These are phyloP conservation scores for Crithidia bombi DNA, from an alignment of 208 protist genomes.

Conservation along the genomic window DNA sequence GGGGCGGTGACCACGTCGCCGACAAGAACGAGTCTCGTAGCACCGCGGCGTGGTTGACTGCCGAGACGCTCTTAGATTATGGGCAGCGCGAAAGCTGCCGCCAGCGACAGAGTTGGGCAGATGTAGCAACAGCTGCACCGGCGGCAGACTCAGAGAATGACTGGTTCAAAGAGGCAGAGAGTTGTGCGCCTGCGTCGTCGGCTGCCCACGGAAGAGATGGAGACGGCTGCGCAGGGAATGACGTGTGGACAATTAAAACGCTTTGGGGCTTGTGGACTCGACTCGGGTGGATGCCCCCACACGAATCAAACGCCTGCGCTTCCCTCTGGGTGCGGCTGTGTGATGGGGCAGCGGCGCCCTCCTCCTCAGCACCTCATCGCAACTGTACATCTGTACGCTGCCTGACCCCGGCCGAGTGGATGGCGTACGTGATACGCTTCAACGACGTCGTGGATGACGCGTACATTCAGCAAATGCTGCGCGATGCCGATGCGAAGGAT, in stretches of 20 bases:
- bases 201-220: not conserved
- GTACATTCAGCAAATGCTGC: not conserved
- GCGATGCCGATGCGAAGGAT: not conserved
- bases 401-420: slow-evolving; percentile 5
- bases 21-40: not conserved
- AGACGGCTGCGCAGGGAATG: too few relatives aligned
- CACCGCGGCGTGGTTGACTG: not conserved
- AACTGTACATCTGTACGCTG: not conserved
- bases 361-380: not conserved
- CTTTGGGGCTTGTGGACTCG: slow-evolving; percentile 30
- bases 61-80: not conserved
- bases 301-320: not conserved
- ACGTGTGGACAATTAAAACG: slow-evolving; percentile 15
- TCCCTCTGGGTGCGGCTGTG: slow-evolving; percentile 12
- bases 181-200: not conserved
- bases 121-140: too few relatives aligned
- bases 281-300: slow-evolving; percentile 30
- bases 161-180: not conserved
- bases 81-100: too few relatives aligned
- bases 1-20: not conserved
- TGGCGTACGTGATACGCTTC: not conserved
- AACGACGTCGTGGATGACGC: not conserved
- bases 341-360: not conserved
- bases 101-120: too few relatives aligned
- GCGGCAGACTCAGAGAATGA: too few relatives aligned